Conservation (phyloP, 2,329 filamentous ascomycete species). For the Zasmidium citrigriseum region DNA sequence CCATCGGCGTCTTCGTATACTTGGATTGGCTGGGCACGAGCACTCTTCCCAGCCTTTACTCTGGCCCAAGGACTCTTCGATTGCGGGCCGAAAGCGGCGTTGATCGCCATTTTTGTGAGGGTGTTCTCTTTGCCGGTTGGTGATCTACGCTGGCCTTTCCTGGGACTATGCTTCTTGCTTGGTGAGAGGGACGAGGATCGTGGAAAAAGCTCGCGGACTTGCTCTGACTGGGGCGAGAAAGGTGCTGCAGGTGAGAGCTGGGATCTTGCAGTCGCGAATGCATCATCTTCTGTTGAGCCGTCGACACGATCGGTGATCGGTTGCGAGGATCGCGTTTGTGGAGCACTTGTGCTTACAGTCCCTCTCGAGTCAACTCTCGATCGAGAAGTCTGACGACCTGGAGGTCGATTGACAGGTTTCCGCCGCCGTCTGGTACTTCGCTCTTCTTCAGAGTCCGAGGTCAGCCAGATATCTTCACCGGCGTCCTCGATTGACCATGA, state of each 20-base stretch:
- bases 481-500: constrained; percentile 11
- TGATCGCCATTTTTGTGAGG: constrained; percentile 13
- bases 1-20: background rate
- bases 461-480: constrained; percentile 35
- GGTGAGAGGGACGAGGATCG: constrained; percentile 29
- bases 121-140: constrained; percentile 1
- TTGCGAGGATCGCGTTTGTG: background rate
- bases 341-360: constrained; percentile 19
- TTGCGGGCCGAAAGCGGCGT: constrained; percentile 11
- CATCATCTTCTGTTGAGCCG: constrained; percentile 24
- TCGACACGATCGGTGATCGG: constrained; percentile 1
- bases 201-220: constrained; percentile 32
- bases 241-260: constrained; percentile 16
- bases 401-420: constrained; percentile 11
- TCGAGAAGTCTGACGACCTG: constrained; percentile 25
- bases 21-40: background rate
- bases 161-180: background rate
- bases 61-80: constrained; percentile 27
- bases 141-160: background rate
- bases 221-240: constrained; percentile 25
- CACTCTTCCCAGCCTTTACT: constrained; percentile 19
- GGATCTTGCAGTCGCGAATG: constrained; percentile 17
- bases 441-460: constrained; percentile 28
- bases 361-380: constrained; percentile 16
- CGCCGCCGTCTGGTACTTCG: constrained; percentile 3